phyloP scores from a whole-genome alignment of 345 rosid genomes.

The Acer campestre region DNA sequence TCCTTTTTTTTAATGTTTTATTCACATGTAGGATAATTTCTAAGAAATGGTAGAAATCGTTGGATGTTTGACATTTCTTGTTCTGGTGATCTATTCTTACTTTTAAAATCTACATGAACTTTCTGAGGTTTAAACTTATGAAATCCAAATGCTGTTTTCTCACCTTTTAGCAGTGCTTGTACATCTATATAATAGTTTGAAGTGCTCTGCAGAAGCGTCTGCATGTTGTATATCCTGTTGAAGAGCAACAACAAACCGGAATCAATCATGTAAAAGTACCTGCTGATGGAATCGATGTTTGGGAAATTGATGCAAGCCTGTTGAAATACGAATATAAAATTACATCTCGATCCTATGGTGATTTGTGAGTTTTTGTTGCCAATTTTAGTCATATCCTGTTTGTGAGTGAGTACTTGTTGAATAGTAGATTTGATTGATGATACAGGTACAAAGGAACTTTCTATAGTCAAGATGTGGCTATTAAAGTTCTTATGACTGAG shows the following conservation, averaged over 20 bases:
- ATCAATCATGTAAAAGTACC: constrained; percentile 37
- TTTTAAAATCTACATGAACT: neutral
- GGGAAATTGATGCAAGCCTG: constrained; percentile 60
- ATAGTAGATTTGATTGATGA: constrained; percentile 9
- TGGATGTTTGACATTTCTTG: neutral
- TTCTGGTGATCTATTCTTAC: neutral
- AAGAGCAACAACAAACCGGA: constrained; percentile 37
- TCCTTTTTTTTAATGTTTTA: neutral
- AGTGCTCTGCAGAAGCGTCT: constrained; percentile 47
- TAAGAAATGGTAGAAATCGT: neutral
- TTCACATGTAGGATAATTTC: neutral
- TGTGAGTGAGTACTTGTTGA: constrained; percentile 10
- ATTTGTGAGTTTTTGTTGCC: constrained; percentile 41
- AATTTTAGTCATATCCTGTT: constrained; percentile 10
- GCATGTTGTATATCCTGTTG: constrained; percentile 27
- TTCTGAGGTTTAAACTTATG: neutral
- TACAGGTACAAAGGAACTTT: constrained; percentile 56
- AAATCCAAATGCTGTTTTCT: neutral
- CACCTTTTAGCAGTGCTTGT: constrained; percentile 6
- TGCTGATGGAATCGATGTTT: constrained; percentile 45
- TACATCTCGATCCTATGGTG: constrained; percentile 48
- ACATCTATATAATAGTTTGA: constrained; percentile 30
- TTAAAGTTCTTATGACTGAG: constrained; percentile 49
- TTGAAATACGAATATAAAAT: constrained; percentile 48
- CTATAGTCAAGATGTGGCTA: constrained; percentile 56